Base-by-base conservation (phyloP, 2,329 filamentous ascomycete genomes). In the Diplodia corticola region DNA sequence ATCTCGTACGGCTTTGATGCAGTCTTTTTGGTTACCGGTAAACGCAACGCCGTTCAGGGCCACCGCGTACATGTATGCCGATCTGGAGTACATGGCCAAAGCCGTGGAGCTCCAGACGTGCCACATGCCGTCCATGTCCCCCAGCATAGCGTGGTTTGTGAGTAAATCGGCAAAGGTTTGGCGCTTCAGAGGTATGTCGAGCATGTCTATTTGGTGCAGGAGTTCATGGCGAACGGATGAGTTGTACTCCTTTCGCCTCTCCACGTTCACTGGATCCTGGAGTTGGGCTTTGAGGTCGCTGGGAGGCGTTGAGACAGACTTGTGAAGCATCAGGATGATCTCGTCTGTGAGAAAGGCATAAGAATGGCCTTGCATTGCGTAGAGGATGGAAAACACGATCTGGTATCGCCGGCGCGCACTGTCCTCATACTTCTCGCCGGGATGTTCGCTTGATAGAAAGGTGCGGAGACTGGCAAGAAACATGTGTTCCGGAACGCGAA, bases 41-140 rank as follows among this genome's bases (percentile, higher is more conserved):
- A 78, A 72, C 0, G 83, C 82, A 63, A 88, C 80, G 30, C 79
- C 72, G 15, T 74, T 69, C 72, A 86, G 89, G 28, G 88, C 77
- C 37, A 83, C 77, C 3, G 78, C 74, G 72, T 91, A 91, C 69
- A 89, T 79, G 17, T 73, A 73, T n/a, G 78, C 71, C 0, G 84
- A 82, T 22, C 88, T 84, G 1, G 80, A 70, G 9, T 75, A 72
- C 46, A 81, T 76, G 69, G 83, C 82, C 48, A 83, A 80, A 15
- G 87, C 77, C 4, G 86, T 82, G 65, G 82, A 80, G 64, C 83
- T 82, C 81, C 89, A 91, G 10, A 82, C 72, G 22, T 85, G 80
- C 87, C 86, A 90, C 71, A 91, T 86, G 5, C 79, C 78, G 17
- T 81, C 74, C 82, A 86, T 89, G 69, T 87, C 78, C 20, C 73